Evolutionary conservation across 1,139 yeast genomes (phyloP), one percentile per base, ranked within the genome.

Genomic region (Saccharomyces hybrid): DNA sequence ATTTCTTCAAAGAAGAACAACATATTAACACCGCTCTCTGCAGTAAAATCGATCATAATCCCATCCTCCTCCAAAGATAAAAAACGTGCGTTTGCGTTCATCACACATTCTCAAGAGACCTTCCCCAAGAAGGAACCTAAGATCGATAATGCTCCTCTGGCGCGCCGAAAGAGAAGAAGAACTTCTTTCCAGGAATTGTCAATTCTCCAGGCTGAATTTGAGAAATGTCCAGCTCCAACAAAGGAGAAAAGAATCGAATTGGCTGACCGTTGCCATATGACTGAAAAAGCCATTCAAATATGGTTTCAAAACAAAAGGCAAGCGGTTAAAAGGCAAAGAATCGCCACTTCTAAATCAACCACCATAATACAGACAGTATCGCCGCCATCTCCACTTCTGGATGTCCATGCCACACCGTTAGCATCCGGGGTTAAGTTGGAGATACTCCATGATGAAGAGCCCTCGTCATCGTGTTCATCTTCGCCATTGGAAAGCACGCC

Each of bases 251-350:
- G 98, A 76, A 76, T 82, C 49, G 85, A 82, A 60, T 87, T 93
- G 61, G 96, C 97, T 14, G 71, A 74, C 38, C 81, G 77, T 60
- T 95, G 93, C 47, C 82, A 83, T 59, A 93, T 91, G 98, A 82
- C 93, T 14, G 97, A 90, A 69, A 90, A 90, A 70, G 96, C 97
- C 1, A 96, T 93, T 32, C 98, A 93, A 73, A 89, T 93, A 60
- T 93, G 99, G 99, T 93, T 93, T 72, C 99, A 93, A 72, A 93
- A 93, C 72, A 87, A 84, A 70, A 25, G 48, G 8, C 31, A 28
- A 23, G 48, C 28, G 28, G 48, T 46, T 5, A 26, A 58, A 46
- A 60, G 55, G 46, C 58, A 59, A 34, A 53, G 46, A 27, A 55
- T 47, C 27, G 41, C 54, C 14, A 49, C 53, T 28, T 50, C 50